These are phyloP conservation scores for Fusarium tjaetaba DNA, from an alignment of 2,329 filamentous ascomycete genomes.

Conservation along the genomic window DNA sequence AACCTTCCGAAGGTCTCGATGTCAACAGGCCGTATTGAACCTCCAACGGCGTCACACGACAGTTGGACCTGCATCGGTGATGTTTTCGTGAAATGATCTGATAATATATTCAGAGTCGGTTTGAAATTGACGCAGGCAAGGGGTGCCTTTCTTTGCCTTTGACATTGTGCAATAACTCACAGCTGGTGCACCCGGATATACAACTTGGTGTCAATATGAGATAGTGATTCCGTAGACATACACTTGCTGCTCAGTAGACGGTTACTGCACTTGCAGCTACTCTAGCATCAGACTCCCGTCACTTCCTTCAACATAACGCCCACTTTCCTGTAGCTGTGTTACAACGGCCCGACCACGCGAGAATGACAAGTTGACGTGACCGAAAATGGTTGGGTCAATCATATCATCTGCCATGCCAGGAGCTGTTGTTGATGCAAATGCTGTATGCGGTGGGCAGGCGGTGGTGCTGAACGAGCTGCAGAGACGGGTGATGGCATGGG, in stretches of 20 bases:
- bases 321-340: background rate
- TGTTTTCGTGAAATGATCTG: slow-evolving; percentile 26
- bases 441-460: background rate
- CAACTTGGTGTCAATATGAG: background rate
- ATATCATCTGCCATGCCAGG: background rate
- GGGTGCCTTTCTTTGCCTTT: background rate
- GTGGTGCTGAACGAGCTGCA: slow-evolving; percentile 12
- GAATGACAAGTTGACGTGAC: background rate
- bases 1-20: slow-evolving; percentile 28
- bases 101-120: background rate
- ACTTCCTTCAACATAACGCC: background rate
- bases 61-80: slow-evolving; percentile 32
- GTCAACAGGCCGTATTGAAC: slow-evolving; percentile 9
- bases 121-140: slow-evolving; percentile 22
- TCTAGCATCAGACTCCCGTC: background rate
- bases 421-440: background rate
- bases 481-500: slow-evolving; percentile 36
- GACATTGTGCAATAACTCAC: background rate
- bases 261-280: slow-evolving; percentile 1
- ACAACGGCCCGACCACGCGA: background rate
- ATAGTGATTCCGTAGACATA: background rate
- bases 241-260: background rate
- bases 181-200: background rate
- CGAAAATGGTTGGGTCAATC: background rate
- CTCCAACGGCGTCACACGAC: slow-evolving; percentile 29